A percentile compares a stretch with the other conserved stretches of the same genome.
Conservation (phyloP, 2,329 filamentous ascomycete species). For the Emericellopsis atlantica region DNA sequence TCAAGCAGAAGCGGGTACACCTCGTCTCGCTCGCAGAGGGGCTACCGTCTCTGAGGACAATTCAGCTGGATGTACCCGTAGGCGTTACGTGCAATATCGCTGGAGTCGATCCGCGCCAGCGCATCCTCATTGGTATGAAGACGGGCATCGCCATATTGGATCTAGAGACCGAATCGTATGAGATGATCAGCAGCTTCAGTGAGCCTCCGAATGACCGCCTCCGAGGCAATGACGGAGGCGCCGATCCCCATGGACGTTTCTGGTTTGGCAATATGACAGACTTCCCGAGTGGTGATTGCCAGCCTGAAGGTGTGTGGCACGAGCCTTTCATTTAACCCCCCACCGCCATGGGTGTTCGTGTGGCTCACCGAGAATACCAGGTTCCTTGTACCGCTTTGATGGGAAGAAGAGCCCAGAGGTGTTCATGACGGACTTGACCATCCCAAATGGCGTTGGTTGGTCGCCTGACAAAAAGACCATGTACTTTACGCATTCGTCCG, state of each 20-base stretch:
- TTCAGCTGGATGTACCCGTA: constrained; percentile 39
- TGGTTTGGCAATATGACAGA: constrained; percentile 86
- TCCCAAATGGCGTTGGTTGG: constrained; percentile 34
- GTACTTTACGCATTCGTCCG: constrained; percentile 72
- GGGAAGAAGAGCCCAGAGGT: constrained; percentile 44
- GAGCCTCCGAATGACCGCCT: constrained; percentile 35
- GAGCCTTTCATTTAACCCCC: background rate
- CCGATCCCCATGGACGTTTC: constrained; percentile 69
- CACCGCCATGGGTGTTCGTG: background rate
- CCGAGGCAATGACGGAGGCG: constrained; percentile 69
- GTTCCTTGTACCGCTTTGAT: constrained; percentile 62
- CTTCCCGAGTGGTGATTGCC: constrained; percentile 40
- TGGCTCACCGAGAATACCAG: constrained; percentile 24
- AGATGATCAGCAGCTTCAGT: constrained; percentile 38
- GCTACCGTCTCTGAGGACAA: constrained; percentile 48
- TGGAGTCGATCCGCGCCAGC: constrained; percentile 44
- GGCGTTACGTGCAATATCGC: constrained; percentile 71
- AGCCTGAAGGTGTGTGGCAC: constrained; percentile 37
- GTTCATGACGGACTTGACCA: constrained; percentile 53
- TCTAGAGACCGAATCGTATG: constrained; percentile 39
- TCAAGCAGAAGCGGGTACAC: constrained; percentile 65
- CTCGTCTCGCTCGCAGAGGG: constrained; percentile 53
- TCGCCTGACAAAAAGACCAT: constrained; percentile 6
- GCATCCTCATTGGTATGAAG: constrained; percentile 70
- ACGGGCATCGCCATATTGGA: constrained; percentile 71